Conservation (phyloP, 2,329 filamentous ascomycete genomes). For the Tolypocladium paradoxum region DNA sequence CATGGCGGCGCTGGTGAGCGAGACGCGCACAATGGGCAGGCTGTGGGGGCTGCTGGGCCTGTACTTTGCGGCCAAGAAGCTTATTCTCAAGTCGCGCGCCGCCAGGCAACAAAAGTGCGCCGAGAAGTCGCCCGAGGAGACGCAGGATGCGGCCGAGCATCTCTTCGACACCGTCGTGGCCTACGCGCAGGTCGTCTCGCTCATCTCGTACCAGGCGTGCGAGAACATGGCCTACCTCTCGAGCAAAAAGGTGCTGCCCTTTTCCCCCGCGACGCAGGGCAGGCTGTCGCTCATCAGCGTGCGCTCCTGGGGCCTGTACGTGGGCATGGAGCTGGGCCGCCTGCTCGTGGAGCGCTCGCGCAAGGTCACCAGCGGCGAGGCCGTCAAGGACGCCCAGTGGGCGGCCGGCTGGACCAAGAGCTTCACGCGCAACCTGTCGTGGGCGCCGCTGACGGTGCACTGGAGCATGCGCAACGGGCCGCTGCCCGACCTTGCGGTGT, state of each 20-base stretch:
- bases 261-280: constrained; percentile 44
- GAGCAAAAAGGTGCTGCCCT: constrained; percentile 57
- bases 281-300: constrained; percentile 61
- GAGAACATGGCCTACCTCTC: constrained; percentile 79
- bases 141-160: constrained; percentile 26
- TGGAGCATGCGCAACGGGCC: constrained; percentile 62
- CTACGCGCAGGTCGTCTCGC: constrained; percentile 57
- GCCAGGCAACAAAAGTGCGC: constrained; percentile 13
- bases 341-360: constrained; percentile 39
- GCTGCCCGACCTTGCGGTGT: constrained; percentile 29
- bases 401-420: constrained; percentile 49
- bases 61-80: constrained; percentile 52
- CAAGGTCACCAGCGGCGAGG: constrained; percentile 22
- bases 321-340: constrained; percentile 63
- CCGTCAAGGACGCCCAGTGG: constrained; percentile 29
- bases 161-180: constrained; percentile 39
- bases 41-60: constrained; percentile 70
- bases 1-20: constrained; percentile 55
- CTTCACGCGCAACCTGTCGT: constrained; percentile 59
- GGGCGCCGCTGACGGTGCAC: constrained; percentile 74
- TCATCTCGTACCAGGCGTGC: constrained; percentile 61
- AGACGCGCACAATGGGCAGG: constrained; percentile 61
- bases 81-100: constrained; percentile 24
- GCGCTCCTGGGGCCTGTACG: constrained; percentile 70
- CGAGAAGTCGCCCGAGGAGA: constrained; percentile 16